Percentiles rank a stretch among this genome's conserved stretches.
phyloP scores from a whole-genome alignment of 768 basidiomycete genomes.

The Xerocomellus dryophilus region DNA sequence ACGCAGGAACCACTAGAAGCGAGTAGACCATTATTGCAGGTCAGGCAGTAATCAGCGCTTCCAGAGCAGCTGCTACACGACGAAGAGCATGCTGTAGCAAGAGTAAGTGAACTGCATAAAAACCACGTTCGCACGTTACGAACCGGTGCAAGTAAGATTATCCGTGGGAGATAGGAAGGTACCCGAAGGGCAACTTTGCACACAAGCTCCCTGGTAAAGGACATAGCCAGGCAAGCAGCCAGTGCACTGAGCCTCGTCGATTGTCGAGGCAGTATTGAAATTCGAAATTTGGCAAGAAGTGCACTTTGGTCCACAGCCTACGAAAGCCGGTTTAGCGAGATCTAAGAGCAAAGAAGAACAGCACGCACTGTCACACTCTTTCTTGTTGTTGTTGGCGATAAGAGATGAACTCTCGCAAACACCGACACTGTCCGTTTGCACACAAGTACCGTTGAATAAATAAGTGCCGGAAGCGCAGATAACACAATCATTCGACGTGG shows the following conservation, averaged over 20 bases:
- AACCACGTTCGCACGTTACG: constrained; percentile 24
- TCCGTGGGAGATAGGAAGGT: constrained; percentile 70
- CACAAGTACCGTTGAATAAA: constrained; percentile 67
- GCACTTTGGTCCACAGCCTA: constrained; percentile 83
- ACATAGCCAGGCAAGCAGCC: constrained; percentile 76
- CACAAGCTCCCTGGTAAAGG: constrained; percentile 66
- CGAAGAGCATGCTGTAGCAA: constrained; percentile 57
- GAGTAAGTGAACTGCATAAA: constrained; percentile 8
- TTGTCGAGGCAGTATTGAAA: constrained; percentile 66
- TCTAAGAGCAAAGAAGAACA: neutral
- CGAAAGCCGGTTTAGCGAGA: neutral
- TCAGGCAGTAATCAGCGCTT: constrained; percentile 65
- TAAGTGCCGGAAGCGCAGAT: constrained; percentile 62
- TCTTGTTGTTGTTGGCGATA: constrained; percentile 78
- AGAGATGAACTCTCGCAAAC: constrained; percentile 69
- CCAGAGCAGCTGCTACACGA: constrained; percentile 72
- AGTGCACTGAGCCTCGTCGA: constrained; percentile 67
- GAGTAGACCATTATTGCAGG: constrained; percentile 63
- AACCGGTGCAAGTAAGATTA: constrained; percentile 72
- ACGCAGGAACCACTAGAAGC: constrained; percentile 75
- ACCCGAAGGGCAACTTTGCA: constrained; percentile 67
- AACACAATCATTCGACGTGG: constrained; percentile 68
- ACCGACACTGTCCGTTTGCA: constrained; percentile 60
- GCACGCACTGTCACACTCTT: constrained; percentile 71
- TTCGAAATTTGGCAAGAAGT: constrained; percentile 71